Evolutionary conservation across 305 asterid species (phyloP).

Genomic region (Fraxinus paxiana): DNA sequence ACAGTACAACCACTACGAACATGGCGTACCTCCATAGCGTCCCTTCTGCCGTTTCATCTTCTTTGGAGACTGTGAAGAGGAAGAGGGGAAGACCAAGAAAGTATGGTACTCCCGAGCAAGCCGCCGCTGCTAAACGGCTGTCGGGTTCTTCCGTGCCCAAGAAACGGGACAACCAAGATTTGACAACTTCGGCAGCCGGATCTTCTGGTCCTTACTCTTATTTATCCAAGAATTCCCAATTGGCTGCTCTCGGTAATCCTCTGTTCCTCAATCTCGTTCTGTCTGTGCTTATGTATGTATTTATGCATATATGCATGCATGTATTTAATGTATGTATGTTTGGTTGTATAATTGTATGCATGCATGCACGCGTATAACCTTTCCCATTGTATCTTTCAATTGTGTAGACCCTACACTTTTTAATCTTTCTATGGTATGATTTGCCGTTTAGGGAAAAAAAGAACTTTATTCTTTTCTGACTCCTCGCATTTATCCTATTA

Average conservation of each 20-base stretch:
- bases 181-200: conserved; percentile 11
- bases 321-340: not conserved
- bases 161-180: conserved; percentile 26
- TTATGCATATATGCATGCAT: not conserved
- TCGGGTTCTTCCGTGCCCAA: conserved; percentile 25
- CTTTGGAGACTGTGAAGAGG: conserved; percentile 39
- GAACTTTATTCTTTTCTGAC: not conserved
- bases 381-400: not conserved
- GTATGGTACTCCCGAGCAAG: conserved; percentile 53
- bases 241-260: conserved; percentile 34
- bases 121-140: conserved; percentile 55
- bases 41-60: conserved; percentile 36
- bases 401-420: not conserved
- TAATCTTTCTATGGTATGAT: not conserved
- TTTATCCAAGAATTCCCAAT: conserved; percentile 36
- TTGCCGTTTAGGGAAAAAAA: not conserved
- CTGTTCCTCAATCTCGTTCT: not conserved
- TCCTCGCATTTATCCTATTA: not conserved
- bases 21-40: conserved; percentile 40
- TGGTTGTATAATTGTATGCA: not conserved
- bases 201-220: conserved; percentile 18
- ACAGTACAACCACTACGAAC: conserved; percentile 19
- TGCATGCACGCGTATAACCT: not conserved
- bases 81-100: conserved; percentile 62
- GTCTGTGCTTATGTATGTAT: not conserved